Evolutionary conservation across 1,284 basidiomycete genomes (phyloP), one percentile per base, ranked within the genome.

Genomic region (Cryptococcus wingfieldii): DNA sequence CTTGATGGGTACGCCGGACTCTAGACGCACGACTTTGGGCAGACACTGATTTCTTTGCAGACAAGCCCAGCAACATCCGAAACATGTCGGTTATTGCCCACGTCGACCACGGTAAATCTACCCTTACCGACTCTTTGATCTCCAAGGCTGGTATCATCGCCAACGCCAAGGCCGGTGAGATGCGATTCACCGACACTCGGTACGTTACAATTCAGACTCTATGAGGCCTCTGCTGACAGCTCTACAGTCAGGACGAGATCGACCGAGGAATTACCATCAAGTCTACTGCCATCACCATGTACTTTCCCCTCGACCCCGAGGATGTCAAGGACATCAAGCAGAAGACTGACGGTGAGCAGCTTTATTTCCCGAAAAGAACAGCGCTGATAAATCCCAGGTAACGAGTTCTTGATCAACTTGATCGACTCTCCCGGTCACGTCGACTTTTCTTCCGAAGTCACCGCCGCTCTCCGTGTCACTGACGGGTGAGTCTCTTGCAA

Each of bases 211-310:
- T 47, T 31, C n/a, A 10, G 31, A 10, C 6, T 31, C 5, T 5
- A 31, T 31, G 31, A 10, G 5, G 31, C 1, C 10, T 31, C 31
- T 31, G 31, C 31, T 31, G 31, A 31, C 31, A 10, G 5, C 10
- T 31, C 13, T 38, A 38, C 57, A 82, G 95, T 83, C 86, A 90
- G 43, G 96, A 99, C 78, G 96, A 99, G 83, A 98, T 97, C 79
- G 96, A 98, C 79, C 94, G 96, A 82, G 96, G 96, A 84, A 99
- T 99, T 75, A 99, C 96, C 60, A 99, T 99, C 83, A 99, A 99
- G 82, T 98, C 96, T 49, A 99, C 96, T 47, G 96, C 95, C 76
- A 98, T 98, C 78, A 97, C 96, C 61, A 98, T 98, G 96, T 98
- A 96, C 82, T 98, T 99, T 79, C 87, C 92, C 81, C 84, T 99